A percentile compares a stretch with the other conserved stretches of the same genome.
phyloP scores from a whole-genome alignment of 2,329 filamentous ascomycete genomes.

The Pseudopithomyces maydicus region DNA sequence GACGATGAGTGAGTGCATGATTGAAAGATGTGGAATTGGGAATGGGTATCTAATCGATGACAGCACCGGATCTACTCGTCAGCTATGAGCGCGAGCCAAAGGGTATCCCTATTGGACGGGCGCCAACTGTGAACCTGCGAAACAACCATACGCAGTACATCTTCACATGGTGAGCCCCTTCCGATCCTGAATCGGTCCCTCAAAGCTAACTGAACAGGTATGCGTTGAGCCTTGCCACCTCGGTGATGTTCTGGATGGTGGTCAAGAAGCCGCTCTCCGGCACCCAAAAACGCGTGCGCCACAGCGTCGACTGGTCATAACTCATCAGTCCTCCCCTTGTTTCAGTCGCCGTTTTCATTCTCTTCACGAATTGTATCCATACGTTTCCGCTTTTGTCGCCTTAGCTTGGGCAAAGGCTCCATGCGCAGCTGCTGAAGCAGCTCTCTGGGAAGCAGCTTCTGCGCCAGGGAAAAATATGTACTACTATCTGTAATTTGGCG shows the following conservation, averaged over 20 bases:
- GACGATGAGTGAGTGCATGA: slow-evolving; percentile 74
- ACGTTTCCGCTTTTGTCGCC: slow-evolving; percentile 49
- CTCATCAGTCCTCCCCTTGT: slow-evolving; percentile 27
- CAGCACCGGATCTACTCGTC: slow-evolving; percentile 78
- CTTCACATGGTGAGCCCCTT: slow-evolving; percentile 81
- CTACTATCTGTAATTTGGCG: slow-evolving; percentile 72
- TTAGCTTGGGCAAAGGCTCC: slow-evolving; percentile 54
- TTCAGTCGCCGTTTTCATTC: slow-evolving; percentile 46
- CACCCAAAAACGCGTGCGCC: slow-evolving; percentile 72
- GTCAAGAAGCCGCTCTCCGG: slow-evolving; percentile 82
- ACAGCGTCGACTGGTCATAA: slow-evolving; percentile 74
- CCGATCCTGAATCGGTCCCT: background rate
- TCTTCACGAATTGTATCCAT: slow-evolving; percentile 50
- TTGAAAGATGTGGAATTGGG: background rate
- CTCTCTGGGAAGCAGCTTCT: slow-evolving; percentile 80
- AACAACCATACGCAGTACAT: slow-evolving; percentile 99
- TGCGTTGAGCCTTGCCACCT: slow-evolving; percentile 79
- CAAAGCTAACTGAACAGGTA: slow-evolving; percentile 67
- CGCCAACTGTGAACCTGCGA: slow-evolving; percentile 87
- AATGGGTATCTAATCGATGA: slow-evolving; percentile 35
- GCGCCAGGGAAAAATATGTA: slow-evolving; percentile 85
- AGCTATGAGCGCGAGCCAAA: slow-evolving; percentile 76
- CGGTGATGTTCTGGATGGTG: slow-evolving; percentile 96
- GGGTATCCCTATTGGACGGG: slow-evolving; percentile 86
- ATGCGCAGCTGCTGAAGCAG: slow-evolving; percentile 82